Conservation (phyloP, 345 rosid species). For the Clarkia xantiana region DNA sequence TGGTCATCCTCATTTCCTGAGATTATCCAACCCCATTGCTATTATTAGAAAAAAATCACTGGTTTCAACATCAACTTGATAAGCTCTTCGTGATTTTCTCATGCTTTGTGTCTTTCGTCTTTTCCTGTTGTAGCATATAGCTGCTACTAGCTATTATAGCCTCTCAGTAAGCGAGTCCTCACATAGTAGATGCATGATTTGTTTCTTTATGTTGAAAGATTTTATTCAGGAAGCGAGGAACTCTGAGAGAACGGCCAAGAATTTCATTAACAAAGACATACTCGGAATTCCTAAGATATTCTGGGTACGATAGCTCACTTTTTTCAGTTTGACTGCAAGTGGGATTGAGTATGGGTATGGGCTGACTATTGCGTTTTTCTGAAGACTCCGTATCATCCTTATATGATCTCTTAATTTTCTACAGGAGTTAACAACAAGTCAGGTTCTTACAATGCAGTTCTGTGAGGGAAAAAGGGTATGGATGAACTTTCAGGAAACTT, state of each 20-base stretch:
- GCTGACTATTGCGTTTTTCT: too few species aligned
- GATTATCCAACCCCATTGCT: too few species aligned
- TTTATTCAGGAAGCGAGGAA: conserved; percentile 76
- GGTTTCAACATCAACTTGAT: too few species aligned
- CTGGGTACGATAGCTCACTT: conserved; percentile 38
- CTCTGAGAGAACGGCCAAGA: conserved; percentile 53
- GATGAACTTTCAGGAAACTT: background rate
- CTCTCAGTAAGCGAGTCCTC: too few species aligned
- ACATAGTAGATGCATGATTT: background rate
- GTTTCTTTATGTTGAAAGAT: conserved; percentile 29
- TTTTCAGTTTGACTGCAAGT: background rate
- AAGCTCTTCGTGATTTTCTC: too few species aligned
- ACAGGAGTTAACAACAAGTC: conserved; percentile 61
- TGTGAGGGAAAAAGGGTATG: conserved; percentile 65
- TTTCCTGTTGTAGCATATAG: too few species aligned
- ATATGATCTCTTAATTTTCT: background rate
- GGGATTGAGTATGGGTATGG: too few species aligned
- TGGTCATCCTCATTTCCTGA: too few species aligned
- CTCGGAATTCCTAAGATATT: conserved; percentile 48
- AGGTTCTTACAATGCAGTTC: conserved; percentile 78
- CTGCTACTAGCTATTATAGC: too few species aligned
- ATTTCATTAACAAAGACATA: conserved; percentile 40
- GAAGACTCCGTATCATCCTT: too few species aligned
- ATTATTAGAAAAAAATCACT: too few species aligned
- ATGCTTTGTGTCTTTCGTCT: too few species aligned